Evolutionary conservation across 768 basidiomycete species (phyloP), one percentile per base, ranked within the genome.

Genomic region (Termitomyces sp.): DNA sequence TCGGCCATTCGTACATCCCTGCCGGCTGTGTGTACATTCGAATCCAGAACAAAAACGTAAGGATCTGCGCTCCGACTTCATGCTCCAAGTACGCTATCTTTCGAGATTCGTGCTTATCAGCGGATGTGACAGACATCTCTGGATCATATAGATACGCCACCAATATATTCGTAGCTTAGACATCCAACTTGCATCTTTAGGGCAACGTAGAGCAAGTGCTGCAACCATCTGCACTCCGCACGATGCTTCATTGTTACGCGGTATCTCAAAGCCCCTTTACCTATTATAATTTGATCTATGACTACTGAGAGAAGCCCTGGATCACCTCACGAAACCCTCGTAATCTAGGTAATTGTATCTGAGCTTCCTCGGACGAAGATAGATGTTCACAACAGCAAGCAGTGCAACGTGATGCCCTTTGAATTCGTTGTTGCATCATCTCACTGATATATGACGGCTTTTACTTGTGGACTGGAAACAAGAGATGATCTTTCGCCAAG

Each of bases 1-100:
- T 52, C 36, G 59, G 62, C 11, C 52, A 46, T 52, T 15, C 31
- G 38, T n/a, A 51, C 34, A n/a, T 52, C 51, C 9, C 51, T 52
- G 5, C n/a, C 32, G 49, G 32, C 34, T 42, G n/a, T n/a, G 42
- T 52, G 10, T 37, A 20, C 12, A 53, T 25, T 38, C 25, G n/a
- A 25, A 25, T 52, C 25, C 51, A 52, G 10, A 37, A 37, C n/a
- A 37, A 36, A 32, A 25, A 52, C 20, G 34, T 20, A 46, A 43
- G 8, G 45, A 20, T 37, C 34, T 52, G 17, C 32, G 32, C 34
- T 52, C 34, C 51, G 11, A n/a, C 9, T 20, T 20, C 8, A 46
- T 2, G 42, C 17, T 43, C 42, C 42, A n/a, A 7, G 15, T 20
- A 25, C 3, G 45, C 9, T 25, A 46, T 46, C 45, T 17, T 46